Evolutionary conservation across 73 alveolate genomes (phyloP).

Genomic region (Blepharisma japonicum): DNA sequence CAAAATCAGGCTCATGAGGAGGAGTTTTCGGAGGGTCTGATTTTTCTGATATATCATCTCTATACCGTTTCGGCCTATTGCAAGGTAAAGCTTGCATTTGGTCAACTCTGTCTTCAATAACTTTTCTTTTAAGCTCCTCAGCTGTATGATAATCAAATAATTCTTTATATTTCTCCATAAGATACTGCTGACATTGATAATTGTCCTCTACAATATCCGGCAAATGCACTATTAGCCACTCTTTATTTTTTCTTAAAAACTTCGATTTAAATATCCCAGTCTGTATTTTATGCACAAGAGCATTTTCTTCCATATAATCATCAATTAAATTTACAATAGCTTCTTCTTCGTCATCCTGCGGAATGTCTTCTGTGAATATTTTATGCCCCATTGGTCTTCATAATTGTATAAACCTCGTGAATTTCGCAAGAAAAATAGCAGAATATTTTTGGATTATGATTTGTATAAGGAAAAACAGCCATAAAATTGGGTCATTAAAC

Average conservation of each 20-base stretch:
- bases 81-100: slow-evolving; percentile 76
- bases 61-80: slow-evolving; percentile 51
- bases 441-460: too few species aligned
- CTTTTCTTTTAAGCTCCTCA: slow-evolving; percentile 62
- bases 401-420: too few species aligned
- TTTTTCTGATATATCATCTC: too few species aligned
- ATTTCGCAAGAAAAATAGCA: too few species aligned
- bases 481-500: slow-evolving; percentile 70
- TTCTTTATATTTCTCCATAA: slow-evolving; percentile 63
- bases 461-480: slow-evolving; percentile 30
- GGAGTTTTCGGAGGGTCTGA: too few species aligned
- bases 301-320: slow-evolving; percentile 59
- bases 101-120: slow-evolving; percentile 60
- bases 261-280: slow-evolving; percentile 67
- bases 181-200: slow-evolving; percentile 59
- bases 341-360: slow-evolving; percentile 48
- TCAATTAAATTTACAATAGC: slow-evolving; percentile 63
- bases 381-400: slow-evolving; percentile 36
- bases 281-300: slow-evolving; percentile 48
- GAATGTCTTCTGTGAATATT: slow-evolving; percentile 53
- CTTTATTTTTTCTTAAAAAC: slow-evolving; percentile 64
- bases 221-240: slow-evolving; percentile 71
- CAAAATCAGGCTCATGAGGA: too few species aligned
- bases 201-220: slow-evolving; percentile 55
- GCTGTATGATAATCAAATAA: slow-evolving; percentile 74